These are phyloP conservation scores for Rutstroemia sp. DNA, from an alignment of 2,329 filamentous ascomycete genomes.

Conservation along the genomic window DNA sequence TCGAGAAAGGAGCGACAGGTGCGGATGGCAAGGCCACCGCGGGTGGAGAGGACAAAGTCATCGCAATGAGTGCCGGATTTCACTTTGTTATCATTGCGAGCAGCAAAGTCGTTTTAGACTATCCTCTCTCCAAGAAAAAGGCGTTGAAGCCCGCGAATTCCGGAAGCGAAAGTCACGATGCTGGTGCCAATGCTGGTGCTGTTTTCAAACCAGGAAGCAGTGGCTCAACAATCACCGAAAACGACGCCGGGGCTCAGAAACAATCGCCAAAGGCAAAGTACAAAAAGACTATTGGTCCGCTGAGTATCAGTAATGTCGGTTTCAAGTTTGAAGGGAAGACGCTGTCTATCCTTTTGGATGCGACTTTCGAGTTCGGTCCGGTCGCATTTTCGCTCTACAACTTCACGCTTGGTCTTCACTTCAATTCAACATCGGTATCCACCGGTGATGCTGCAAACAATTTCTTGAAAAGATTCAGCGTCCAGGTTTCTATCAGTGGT, in stretches of 20 bases:
- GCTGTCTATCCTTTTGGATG: not conserved
- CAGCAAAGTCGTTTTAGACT: not conserved
- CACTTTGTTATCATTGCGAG: not conserved
- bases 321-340: not conserved
- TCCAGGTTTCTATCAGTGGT: conserved; percentile 18
- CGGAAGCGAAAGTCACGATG: too few relatives aligned
- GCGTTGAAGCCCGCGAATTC: not conserved
- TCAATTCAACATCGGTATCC: conserved; percentile 13
- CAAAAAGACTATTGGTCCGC: not conserved
- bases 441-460: too few relatives aligned
- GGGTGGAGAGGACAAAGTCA: not conserved
- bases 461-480: too few relatives aligned
- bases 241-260: too few relatives aligned
- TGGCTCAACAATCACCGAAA: not conserved
- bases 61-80: not conserved
- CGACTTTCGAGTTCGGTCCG: conserved; percentile 8
- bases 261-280: not conserved
- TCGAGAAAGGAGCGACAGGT: too few relatives aligned
- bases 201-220: not conserved
- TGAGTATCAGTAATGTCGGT: not conserved
- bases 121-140: not conserved
- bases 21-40: too few relatives aligned
- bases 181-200: too few relatives aligned
- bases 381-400: conserved; percentile 6
- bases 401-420: conserved; percentile 2